A percentile compares a stretch with the other conserved stretches of the same genome.
Conservation (phyloP, 768 basidiomycete genomes). For the Hygrophorus russula region DNA sequence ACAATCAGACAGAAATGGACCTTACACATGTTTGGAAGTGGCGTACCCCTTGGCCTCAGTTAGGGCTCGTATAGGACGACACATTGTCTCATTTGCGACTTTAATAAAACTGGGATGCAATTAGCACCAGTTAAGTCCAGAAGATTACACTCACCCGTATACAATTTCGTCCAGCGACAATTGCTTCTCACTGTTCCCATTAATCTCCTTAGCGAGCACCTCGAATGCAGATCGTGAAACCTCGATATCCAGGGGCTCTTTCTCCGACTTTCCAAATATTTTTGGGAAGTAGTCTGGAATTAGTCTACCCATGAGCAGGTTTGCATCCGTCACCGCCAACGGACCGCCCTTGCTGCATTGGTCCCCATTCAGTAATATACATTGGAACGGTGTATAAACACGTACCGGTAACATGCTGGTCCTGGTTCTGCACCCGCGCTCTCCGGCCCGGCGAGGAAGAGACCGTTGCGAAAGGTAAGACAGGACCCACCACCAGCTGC, state of each 20-base stretch:
- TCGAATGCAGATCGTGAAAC: constrained; percentile 64
- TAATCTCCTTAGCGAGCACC: constrained; percentile 57
- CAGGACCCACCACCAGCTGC: constrained; percentile 93
- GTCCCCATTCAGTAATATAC: not conserved
- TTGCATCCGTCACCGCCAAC: constrained; percentile 87
- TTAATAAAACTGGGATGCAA: constrained; percentile 64
- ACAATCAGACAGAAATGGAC: not conserved
- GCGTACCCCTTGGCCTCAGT: constrained; percentile 87
- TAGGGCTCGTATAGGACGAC: constrained; percentile 79
- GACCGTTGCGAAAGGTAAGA: constrained; percentile 78
- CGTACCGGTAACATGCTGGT: constrained; percentile 80
- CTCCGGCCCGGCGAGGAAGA: constrained; percentile 87
- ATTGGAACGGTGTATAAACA: constrained; percentile 1
- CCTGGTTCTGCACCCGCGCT: constrained; percentile 93
- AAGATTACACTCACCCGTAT: constrained; percentile 56
- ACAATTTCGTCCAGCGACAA: constrained; percentile 76
- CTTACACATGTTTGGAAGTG: constrained; percentile 59
- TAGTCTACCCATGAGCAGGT: constrained; percentile 79
- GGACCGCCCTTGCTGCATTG: constrained; percentile 74
- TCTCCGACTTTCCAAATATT: constrained; percentile 85
- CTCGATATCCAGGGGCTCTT: constrained; percentile 70
- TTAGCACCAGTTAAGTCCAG: not conserved
- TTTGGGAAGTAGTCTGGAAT: constrained; percentile 89
- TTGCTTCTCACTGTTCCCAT: constrained; percentile 40
- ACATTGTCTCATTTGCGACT: constrained; percentile 96